Conservation (phyloP, 441 rosid genomes). For the Rhodomyrtus psidioides region DNA sequence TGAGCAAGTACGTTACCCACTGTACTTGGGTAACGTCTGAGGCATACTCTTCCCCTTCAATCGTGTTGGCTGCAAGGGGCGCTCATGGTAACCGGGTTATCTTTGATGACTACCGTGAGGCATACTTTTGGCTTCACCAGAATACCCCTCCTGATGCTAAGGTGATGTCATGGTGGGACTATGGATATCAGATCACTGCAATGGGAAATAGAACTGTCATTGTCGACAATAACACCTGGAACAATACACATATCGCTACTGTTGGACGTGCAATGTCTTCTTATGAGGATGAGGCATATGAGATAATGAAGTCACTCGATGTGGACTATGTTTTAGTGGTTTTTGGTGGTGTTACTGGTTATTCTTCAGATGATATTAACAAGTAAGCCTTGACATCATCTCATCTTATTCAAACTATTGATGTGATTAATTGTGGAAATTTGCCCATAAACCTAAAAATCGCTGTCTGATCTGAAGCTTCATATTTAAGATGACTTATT, state of each 20-base stretch:
- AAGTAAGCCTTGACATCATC: slow-evolving; percentile 45
- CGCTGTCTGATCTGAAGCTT: neutral
- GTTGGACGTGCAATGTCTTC: slow-evolving; percentile 99
- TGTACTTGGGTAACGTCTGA: slow-evolving; percentile 99
- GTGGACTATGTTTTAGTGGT: slow-evolving; percentile 95
- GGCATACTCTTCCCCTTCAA: slow-evolving; percentile 98
- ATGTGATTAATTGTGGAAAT: neutral
- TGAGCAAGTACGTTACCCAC: slow-evolving; percentile 81
- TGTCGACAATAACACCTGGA: slow-evolving; percentile 99
- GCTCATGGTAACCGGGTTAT: slow-evolving; percentile 93
- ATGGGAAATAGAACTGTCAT: slow-evolving; percentile 99
- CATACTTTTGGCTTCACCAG: slow-evolving; percentile 97
- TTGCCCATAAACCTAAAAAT: neutral
- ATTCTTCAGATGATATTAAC: slow-evolving; percentile 98
- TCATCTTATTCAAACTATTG: neutral
- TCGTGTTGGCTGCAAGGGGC: slow-evolving; percentile 98
- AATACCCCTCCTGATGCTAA: slow-evolving; percentile 98
- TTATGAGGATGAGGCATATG: slow-evolving; percentile 92
- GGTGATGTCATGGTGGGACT: slow-evolving; percentile 99
- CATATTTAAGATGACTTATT: neutral
- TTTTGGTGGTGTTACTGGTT: slow-evolving; percentile 98
- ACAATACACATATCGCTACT: slow-evolving; percentile 97
- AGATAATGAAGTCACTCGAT: slow-evolving; percentile 93
- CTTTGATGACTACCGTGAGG: slow-evolving; percentile 98
- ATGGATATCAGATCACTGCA: slow-evolving; percentile 98